Percentiles rank a stretch among this genome's conserved stretches.
phyloP scores from a whole-genome alignment of 106 monocot genomes.

The Hemerocallis citrina region DNA sequence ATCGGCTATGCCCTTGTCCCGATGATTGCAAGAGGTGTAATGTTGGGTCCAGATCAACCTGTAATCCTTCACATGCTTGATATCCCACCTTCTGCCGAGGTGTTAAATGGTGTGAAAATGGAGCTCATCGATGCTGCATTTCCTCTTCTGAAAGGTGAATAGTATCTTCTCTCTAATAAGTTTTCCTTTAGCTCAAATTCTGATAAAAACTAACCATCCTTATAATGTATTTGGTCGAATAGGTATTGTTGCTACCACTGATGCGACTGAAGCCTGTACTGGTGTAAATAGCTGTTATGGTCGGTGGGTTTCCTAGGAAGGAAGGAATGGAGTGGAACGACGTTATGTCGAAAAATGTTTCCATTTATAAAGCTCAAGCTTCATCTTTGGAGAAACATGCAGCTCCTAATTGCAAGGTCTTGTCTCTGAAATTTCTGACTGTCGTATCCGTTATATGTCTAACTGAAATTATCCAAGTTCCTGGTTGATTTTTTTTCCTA shows the following conservation, averaged over 20 bases:
- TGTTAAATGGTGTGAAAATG: slow-evolving; percentile 87
- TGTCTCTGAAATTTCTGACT: background rate
- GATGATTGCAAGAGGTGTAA: slow-evolving; percentile 82
- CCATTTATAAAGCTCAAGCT: slow-evolving; percentile 89
- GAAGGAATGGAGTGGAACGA: slow-evolving; percentile 95
- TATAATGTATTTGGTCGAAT: background rate
- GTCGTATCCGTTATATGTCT: too few relatives aligned
- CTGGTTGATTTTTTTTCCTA: too few relatives aligned
- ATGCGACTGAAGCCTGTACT: slow-evolving; percentile 75
- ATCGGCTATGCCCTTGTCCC: slow-evolving; percentile 94
- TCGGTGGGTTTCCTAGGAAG: slow-evolving; percentile 87
- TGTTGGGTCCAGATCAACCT: slow-evolving; percentile 81
- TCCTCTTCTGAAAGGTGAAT: slow-evolving; percentile 71
- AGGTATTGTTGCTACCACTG: slow-evolving; percentile 88
- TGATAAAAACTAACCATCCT: too few relatives aligned
- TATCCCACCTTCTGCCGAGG: slow-evolving; percentile 75
- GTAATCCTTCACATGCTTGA: slow-evolving; percentile 92
- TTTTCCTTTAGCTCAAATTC: too few relatives aligned
- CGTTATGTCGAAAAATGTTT: slow-evolving; percentile 95
- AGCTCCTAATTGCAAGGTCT: slow-evolving; percentile 82
- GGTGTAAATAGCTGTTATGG: slow-evolving; percentile 89
- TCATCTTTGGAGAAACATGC: slow-evolving; percentile 75
- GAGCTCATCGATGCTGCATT: slow-evolving; percentile 94
- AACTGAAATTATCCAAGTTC: too few relatives aligned
- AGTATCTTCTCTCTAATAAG: too few relatives aligned